These are phyloP conservation scores for Hericium alpestre DNA, from an alignment of 768 basidiomycete species.

Conservation along the genomic window DNA sequence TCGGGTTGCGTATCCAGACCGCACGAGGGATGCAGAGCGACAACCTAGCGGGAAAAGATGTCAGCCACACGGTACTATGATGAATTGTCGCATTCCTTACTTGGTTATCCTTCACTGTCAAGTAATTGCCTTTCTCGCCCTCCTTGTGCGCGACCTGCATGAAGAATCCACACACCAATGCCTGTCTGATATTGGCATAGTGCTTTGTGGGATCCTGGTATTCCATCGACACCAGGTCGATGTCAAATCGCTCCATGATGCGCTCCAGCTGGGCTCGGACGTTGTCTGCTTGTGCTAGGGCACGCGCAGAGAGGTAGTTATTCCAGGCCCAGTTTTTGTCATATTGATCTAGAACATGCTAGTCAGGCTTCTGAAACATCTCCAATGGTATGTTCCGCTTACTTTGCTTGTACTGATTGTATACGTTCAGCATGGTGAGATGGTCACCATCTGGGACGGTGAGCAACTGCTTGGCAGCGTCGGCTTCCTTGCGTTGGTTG, in stretches of 20 bases:
- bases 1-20: slow-evolving; percentile 82
- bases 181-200: slow-evolving; percentile 66
- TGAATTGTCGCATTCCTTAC: slow-evolving; percentile 25
- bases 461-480: slow-evolving; percentile 79
- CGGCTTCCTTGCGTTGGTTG: slow-evolving; percentile 82
- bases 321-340: slow-evolving; percentile 88
- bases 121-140: slow-evolving; percentile 77
- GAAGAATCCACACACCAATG: slow-evolving; percentile 88
- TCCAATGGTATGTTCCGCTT: slow-evolving; percentile 16
- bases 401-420: slow-evolving; percentile 86
- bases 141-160: slow-evolving; percentile 97
- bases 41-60: slow-evolving; percentile 32
- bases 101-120: slow-evolving; percentile 94
- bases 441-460: slow-evolving; percentile 94
- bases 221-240: slow-evolving; percentile 57
- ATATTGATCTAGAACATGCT: slow-evolving; percentile 38
- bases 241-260: slow-evolving; percentile 83
- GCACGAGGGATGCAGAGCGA: slow-evolving; percentile 76
- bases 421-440: slow-evolving; percentile 87
- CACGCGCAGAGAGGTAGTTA: slow-evolving; percentile 76
- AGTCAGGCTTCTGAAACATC: neutral
- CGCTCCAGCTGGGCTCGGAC: slow-evolving; percentile 83
- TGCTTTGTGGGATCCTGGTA: slow-evolving; percentile 46
- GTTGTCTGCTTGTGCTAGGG: slow-evolving; percentile 86
- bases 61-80: neutral